phyloP scores from a whole-genome alignment of 2,329 filamentous ascomycete genomes.

The Coniochaeta pulveracea region DNA sequence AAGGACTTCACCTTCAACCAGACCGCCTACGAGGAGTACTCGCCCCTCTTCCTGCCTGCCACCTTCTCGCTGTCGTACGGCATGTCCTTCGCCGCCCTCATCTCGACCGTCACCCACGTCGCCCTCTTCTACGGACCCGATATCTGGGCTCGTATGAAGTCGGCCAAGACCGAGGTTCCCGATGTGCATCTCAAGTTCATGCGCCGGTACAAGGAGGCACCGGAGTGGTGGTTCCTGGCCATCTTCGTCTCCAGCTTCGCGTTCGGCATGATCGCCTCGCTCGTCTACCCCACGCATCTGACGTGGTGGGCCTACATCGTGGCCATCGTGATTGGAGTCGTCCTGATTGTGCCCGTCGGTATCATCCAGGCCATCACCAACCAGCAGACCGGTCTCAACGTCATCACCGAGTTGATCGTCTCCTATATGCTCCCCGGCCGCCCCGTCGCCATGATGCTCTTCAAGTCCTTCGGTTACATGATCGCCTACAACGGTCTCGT shows the following conservation, averaged over 20 bases:
- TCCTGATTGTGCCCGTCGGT: conserved; percentile 44
- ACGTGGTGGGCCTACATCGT: conserved; percentile 50
- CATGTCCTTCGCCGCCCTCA: conserved; percentile 43
- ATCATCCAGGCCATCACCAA: conserved; percentile 51
- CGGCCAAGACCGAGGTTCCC: conserved; percentile 37
- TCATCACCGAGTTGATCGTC: conserved; percentile 24
- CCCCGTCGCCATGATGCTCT: neutral
- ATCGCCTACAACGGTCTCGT: neutral
- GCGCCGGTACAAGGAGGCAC: conserved; percentile 45
- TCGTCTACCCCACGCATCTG: conserved; percentile 41
- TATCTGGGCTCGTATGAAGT: conserved; percentile 10
- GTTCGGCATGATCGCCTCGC: conserved; percentile 35
- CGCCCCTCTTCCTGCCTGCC: conserved; percentile 39
- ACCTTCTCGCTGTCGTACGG: conserved; percentile 45
- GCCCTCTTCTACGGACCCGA: neutral
- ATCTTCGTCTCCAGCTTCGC: conserved; percentile 37
- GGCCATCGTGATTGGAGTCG: conserved; percentile 39
- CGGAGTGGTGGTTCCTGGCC: conserved; percentile 43
- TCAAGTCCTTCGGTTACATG: neutral
- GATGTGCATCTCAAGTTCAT: conserved; percentile 47
- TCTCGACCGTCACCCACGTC: conserved; percentile 40
- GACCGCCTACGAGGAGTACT: conserved; percentile 30
- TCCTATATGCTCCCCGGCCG: conserved; percentile 1
- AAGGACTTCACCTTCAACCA: conserved; percentile 31
- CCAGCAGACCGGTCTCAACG: conserved; percentile 32